Base-by-base conservation (phyloP, 2,329 filamentous ascomycete species). In the Diaporthe ampelina region DNA sequence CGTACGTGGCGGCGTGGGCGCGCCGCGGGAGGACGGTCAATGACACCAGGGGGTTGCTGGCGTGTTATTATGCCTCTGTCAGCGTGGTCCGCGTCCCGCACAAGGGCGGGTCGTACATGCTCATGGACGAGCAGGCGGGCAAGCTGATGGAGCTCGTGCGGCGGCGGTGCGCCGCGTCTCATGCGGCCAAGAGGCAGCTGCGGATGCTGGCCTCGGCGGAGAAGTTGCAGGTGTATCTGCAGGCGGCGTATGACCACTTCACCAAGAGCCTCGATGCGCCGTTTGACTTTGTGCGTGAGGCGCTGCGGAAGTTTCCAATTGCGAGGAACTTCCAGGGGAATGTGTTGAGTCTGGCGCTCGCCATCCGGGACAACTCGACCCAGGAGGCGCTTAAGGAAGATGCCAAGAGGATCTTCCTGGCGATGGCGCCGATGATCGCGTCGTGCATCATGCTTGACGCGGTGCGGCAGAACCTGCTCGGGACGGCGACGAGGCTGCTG, bases 81-180 rank as follows among this genome's bases (percentile, higher is more conserved):
- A 68, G 63, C 63, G 63, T 68, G 13, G 48, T 68, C n/a, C 63
- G 63, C n/a, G 63, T 68, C 2, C 63, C 63, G 48, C 63, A 68
- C 48, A 68, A 54, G 63, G 63, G 63, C 19, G 63, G 63, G 21
- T 68, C 63, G 21, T 68, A 68, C 63, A 68, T 68, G 63, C 45
- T 24, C 21, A 68, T 68, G 63, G 63, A 68, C 32, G n/a, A 40
- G 63, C 63, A 68, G 63, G 63, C 48, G 11, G 63, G 63, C 3
- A 68, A 54, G 32, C 63, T 68, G 29, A 68, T 68, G 63, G 63
- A 10, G 1, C 29, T 68, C 0, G 63, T 68, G 15, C 21, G 63
- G 0, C n/a, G 7, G 6, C 26, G 63, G 32, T 68, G 63, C 32
- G 32, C 32, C 4, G 63, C 32, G 2, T 11, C 29, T 6, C 63